phyloP scores from a whole-genome alignment of 495 filamentous ascomycete species.

The Aspergillus mulundensis region DNA sequence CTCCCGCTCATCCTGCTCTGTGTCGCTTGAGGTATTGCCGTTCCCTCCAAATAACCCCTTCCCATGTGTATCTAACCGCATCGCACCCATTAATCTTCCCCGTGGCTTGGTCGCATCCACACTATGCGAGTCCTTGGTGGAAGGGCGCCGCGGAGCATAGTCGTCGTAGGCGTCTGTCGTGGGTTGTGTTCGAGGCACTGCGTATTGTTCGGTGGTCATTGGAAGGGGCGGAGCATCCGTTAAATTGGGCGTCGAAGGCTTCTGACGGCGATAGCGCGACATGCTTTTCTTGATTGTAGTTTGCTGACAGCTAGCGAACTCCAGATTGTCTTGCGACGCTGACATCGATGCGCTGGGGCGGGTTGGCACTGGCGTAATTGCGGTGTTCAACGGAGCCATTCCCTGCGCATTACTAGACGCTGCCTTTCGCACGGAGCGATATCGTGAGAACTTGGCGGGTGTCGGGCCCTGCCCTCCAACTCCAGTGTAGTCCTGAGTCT shows the following conservation, averaged over 20 bases:
- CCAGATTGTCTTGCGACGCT: neutral
- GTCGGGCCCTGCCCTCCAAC: constrained; percentile 14
- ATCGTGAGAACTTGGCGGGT: constrained; percentile 34
- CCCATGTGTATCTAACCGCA: constrained; percentile 7
- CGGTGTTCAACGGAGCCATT: constrained; percentile 3
- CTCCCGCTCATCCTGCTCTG: constrained; percentile 42
- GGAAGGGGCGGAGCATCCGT: constrained; percentile 29
- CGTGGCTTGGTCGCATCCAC: neutral
- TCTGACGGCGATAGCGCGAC: constrained; percentile 54
- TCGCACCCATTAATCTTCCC: constrained; percentile 3
- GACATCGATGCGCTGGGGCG: constrained; percentile 11
- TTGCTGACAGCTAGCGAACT: neutral
- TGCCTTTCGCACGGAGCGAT: constrained; percentile 31
- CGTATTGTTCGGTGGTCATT: neutral
- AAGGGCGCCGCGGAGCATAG: neutral
- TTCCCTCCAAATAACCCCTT: neutral
- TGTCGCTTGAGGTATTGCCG: constrained; percentile 1
- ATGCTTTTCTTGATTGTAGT: constrained; percentile 51
- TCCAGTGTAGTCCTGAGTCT: constrained; percentile 16
- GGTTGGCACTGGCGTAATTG: constrained; percentile 6
- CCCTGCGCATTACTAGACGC: constrained; percentile 18
- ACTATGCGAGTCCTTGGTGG: neutral
- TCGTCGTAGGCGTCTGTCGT: neutral
- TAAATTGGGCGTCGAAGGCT: constrained; percentile 23
- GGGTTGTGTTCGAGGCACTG: constrained; percentile 11